Conservation (phyloP, 192 early-diverging fungal species). For the Coemansia sp. region DNA sequence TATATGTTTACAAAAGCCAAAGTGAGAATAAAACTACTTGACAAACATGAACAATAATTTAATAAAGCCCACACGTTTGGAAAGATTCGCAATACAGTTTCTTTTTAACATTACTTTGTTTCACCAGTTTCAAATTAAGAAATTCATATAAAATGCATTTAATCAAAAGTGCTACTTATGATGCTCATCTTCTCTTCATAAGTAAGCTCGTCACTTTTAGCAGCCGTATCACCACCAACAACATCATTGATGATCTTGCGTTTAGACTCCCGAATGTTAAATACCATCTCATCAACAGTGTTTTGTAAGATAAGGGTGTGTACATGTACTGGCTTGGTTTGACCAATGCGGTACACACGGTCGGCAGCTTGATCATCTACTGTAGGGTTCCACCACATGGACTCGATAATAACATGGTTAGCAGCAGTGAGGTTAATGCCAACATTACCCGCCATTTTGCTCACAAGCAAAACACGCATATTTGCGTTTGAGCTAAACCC, state of each 20-base stretch:
- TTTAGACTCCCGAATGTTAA: constrained; percentile 22
- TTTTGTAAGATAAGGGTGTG: constrained; percentile 87
- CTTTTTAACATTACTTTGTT: no score
- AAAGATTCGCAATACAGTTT: no score
- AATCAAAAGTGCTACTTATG: background rate
- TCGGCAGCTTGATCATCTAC: constrained; percentile 91
- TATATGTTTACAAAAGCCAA: no score
- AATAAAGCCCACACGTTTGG: no score
- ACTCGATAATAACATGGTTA: constrained; percentile 72
- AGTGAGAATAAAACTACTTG: no score
- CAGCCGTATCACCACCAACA: constrained; percentile 2
- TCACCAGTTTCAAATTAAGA: no score
- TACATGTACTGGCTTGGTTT: constrained; percentile 90
- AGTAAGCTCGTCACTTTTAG: background rate
- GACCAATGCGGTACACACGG: constrained; percentile 89
- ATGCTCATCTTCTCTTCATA: constrained; percentile 1
- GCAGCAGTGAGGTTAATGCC: constrained; percentile 69
- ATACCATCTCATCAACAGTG: constrained; percentile 76
- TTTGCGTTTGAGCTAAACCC: constrained; percentile 38
- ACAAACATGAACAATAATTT: no score
- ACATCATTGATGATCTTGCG: constrained; percentile 17
- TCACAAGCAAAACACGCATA: constrained; percentile 57
- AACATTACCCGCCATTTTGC: constrained; percentile 66
- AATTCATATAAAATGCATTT: no score
- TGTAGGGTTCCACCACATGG: constrained; percentile 90